Conservation (phyloP, 768 basidiomycete genomes). For the Lanmaoa rubissima region DNA sequence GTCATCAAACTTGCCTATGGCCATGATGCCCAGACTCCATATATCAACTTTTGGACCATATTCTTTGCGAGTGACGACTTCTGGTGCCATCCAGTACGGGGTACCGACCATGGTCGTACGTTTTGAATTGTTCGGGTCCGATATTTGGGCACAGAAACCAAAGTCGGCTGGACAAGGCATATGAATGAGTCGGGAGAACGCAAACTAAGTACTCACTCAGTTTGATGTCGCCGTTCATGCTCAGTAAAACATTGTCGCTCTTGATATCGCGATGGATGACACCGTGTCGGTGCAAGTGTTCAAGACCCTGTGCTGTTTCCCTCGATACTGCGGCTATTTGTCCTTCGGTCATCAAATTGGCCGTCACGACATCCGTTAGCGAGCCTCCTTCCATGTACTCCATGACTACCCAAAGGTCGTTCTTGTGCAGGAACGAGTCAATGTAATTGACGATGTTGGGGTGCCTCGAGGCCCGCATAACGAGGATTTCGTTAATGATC, state of each 20-base stretch:
- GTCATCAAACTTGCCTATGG: conserved; percentile 62
- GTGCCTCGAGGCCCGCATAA: conserved; percentile 95
- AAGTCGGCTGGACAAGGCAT: conserved; percentile 71
- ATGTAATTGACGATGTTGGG: conserved; percentile 99
- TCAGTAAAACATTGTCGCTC: conserved; percentile 94
- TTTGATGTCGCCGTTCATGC: conserved; percentile 94
- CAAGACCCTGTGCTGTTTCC: conserved; percentile 89
- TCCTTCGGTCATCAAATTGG: conserved; percentile 93
- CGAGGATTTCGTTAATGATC: conserved; percentile 99
- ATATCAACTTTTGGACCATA: conserved; percentile 99
- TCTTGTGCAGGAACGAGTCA: conserved; percentile 96
- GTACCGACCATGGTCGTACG: conserved; percentile 98
- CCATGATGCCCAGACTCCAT: conserved; percentile 96
- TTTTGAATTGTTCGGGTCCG: conserved; percentile 84
- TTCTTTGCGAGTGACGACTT: conserved; percentile 96
- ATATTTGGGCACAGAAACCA: conserved; percentile 98
- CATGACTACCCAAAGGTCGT: conserved; percentile 99
- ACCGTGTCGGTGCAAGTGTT: conserved; percentile 93
- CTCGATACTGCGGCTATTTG: conserved; percentile 96
- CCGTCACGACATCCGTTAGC: conserved; percentile 89
- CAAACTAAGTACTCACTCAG: conserved; percentile 69
- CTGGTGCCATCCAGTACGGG: conserved; percentile 99
- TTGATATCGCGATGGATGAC: conserved; percentile 99
- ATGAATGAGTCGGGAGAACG: not conserved
- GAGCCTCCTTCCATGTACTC: conserved; percentile 99